phyloP scores from a whole-genome alignment of 2,329 filamentous ascomycete species.

The Phialophora verrucosa region DNA sequence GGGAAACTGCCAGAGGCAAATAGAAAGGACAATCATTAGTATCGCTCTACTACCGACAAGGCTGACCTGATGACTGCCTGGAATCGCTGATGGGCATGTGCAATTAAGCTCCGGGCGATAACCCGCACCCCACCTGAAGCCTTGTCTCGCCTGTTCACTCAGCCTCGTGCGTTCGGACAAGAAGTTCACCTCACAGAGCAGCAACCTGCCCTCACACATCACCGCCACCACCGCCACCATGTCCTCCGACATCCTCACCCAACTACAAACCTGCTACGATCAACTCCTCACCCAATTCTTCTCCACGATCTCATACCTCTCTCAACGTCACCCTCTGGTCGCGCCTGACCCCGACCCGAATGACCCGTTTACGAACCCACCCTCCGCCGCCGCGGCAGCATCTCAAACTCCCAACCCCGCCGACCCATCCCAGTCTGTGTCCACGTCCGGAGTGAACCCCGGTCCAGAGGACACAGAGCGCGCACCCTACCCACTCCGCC shows the following conservation, averaged over 20 bases:
- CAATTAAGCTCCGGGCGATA: slow-evolving; percentile 10
- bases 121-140: neutral
- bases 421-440: slow-evolving; percentile 24
- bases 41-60: slow-evolving; percentile 7
- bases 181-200: neutral
- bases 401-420: slow-evolving; percentile 42
- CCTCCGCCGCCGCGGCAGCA: slow-evolving; percentile 28
- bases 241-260: slow-evolving; percentile 54
- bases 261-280: slow-evolving; percentile 58
- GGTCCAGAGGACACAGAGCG: slow-evolving; percentile 39
- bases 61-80: slow-evolving; percentile 17
- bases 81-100: neutral
- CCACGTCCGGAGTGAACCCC: slow-evolving; percentile 28
- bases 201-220: neutral
- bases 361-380: slow-evolving; percentile 45
- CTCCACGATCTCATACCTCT: slow-evolving; percentile 56
- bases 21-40: slow-evolving; percentile 11
- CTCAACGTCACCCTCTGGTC: slow-evolving; percentile 52
- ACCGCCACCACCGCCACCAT: slow-evolving; percentile 22
- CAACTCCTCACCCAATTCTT: slow-evolving; percentile 60
- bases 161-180: neutral
- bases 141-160: neutral
- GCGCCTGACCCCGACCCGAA: slow-evolving; percentile 44
- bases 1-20: slow-evolving; percentile 16
- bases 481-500: slow-evolving; percentile 45